Percentiles rank a stretch among this genome's conserved stretches.
These are phyloP conservation scores for Fusarium sp. DNA, from an alignment of 2,329 filamentous ascomycete genomes.

Conservation along the genomic window DNA sequence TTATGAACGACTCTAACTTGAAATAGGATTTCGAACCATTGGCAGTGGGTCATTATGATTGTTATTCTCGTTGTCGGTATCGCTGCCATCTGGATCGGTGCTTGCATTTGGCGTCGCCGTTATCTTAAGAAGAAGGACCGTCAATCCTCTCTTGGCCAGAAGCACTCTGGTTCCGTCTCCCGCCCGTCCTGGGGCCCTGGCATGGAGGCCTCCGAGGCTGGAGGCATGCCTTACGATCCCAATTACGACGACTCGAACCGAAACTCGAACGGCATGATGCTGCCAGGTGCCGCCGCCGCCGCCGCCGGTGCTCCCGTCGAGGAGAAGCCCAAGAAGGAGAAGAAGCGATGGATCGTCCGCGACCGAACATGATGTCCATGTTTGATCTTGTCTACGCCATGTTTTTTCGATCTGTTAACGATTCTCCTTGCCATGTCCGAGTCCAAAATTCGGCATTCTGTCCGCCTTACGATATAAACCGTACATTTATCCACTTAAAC, in stretches of 20 bases:
- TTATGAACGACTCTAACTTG: slow-evolving; percentile 11
- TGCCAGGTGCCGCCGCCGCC: slow-evolving; percentile 37
- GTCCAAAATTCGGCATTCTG: slow-evolving; percentile 16
- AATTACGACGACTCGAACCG: slow-evolving; percentile 50
- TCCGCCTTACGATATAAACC: slow-evolving; percentile 42
- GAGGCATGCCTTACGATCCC: slow-evolving; percentile 51
- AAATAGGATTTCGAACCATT: slow-evolving; percentile 77
- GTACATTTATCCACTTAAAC: slow-evolving; percentile 38
- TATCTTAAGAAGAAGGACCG: slow-evolving; percentile 80
- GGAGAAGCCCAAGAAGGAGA: slow-evolving; percentile 56
- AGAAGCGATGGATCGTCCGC: slow-evolving; percentile 65
- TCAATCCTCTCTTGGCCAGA: slow-evolving; percentile 57
- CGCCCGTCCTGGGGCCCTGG: slow-evolving; percentile 57
- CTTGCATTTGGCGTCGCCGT: slow-evolving; percentile 80
- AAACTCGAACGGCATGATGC: slow-evolving; percentile 47
- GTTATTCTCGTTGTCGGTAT: slow-evolving; percentile 81
- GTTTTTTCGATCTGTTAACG: slow-evolving; percentile 26
- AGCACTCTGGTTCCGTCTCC: slow-evolving; percentile 57
- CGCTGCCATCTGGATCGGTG: slow-evolving; percentile 74
- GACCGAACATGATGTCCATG: slow-evolving; percentile 57
- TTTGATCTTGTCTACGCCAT: slow-evolving; percentile 8
- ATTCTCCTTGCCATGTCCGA: slow-evolving; percentile 30
- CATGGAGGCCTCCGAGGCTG: slow-evolving; percentile 44
- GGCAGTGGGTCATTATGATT: slow-evolving; percentile 86
- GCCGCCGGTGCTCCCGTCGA: slow-evolving; percentile 27